phyloP scores from a whole-genome alignment of 768 basidiomycete species.

The Hemileccinum impolitum region DNA sequence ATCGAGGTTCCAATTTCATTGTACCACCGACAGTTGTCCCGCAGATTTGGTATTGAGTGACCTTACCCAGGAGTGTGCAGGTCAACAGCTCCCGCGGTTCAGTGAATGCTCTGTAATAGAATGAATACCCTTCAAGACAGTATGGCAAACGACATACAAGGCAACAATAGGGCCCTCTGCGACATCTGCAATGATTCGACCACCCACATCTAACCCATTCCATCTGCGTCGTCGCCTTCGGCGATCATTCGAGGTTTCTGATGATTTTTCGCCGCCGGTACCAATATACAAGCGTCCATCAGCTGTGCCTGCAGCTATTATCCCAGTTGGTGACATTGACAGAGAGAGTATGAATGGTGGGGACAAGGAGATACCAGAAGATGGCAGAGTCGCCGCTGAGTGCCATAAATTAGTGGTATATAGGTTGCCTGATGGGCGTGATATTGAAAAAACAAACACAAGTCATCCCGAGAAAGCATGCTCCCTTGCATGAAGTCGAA shows the following conservation, averaged over 20 bases:
- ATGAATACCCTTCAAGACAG: constrained; percentile 1
- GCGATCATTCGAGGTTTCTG: constrained; percentile 22
- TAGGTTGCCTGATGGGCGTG: neutral
- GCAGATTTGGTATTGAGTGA: constrained; percentile 48
- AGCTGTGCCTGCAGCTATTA: constrained; percentile 69
- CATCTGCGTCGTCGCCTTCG: constrained; percentile 65
- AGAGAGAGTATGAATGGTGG: constrained; percentile 73
- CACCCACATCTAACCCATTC: constrained; percentile 59
- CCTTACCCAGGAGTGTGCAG: constrained; percentile 60
- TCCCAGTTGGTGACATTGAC: constrained; percentile 54
- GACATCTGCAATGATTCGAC: constrained; percentile 45
- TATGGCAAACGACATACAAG: constrained; percentile 41
- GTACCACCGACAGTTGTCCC: constrained; percentile 37
- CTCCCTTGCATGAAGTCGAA: constrained; percentile 59
- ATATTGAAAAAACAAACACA: constrained; percentile 40
- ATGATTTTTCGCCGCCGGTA: constrained; percentile 57
- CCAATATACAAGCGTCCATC: constrained; percentile 74
- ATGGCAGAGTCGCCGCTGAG: constrained; percentile 37
- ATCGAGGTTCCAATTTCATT: constrained; percentile 41
- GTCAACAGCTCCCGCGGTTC: constrained; percentile 44
- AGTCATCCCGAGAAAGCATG: constrained; percentile 54
- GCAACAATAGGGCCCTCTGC: constrained; percentile 75
- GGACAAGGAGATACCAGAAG: constrained; percentile 55
- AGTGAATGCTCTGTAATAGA: constrained; percentile 45
- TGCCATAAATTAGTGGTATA: constrained; percentile 3